Evolutionary conservation across 345 rosid genomes (phyloP), one percentile per base, ranked within the genome.

Genomic region (Sapria himalayana): DNA sequence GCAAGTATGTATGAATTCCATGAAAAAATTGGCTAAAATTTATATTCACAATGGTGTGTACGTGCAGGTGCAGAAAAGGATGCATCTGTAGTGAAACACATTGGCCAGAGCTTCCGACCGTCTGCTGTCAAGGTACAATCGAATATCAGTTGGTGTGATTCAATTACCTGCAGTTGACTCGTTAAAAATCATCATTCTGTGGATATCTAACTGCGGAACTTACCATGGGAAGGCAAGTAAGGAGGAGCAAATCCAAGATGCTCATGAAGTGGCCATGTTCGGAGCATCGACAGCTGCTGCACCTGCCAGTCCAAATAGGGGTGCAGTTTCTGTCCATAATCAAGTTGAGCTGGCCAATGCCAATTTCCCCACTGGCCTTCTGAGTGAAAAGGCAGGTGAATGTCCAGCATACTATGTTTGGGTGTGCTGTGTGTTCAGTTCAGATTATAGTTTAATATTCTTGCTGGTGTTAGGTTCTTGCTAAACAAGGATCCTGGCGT

Each of bases 181-280:
- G n/a, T n/a, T n/a, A n/a, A n/a, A n/a, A n/a, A n/a, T n/a, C n/a
- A n/a, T n/a, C n/a, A n/a, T n/a, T n/a, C n/a, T n/a, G n/a, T n/a
- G n/a, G n/a, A n/a, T n/a, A n/a, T n/a, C n/a, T n/a, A n/a, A n/a
- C n/a, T n/a, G n/a, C n/a, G n/a, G n/a, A n/a, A n/a, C n/a, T n/a
- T n/a, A n/a, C n/a, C n/a, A n/a, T 43, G 44, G 39, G 41, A 48
- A 85, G 98, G 73, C 73, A n/a, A 72, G 58, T 62, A 62, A 71
- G 51, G 91, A 82, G 69, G 82, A 76, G 51, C 65, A 67, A 50
- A 50, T 74, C 13, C 73, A 70, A 69, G 54, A 59, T 29, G 93
- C 94, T 45, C 94, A 78, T 19, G 98, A 89, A 17, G 85, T 73
- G 39, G 91, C 98, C 54, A 89, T 89, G 80, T 89, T 82, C 62